phyloP scores from a whole-genome alignment of 2,329 filamentous ascomycete species.

The Coniella lustricola region DNA sequence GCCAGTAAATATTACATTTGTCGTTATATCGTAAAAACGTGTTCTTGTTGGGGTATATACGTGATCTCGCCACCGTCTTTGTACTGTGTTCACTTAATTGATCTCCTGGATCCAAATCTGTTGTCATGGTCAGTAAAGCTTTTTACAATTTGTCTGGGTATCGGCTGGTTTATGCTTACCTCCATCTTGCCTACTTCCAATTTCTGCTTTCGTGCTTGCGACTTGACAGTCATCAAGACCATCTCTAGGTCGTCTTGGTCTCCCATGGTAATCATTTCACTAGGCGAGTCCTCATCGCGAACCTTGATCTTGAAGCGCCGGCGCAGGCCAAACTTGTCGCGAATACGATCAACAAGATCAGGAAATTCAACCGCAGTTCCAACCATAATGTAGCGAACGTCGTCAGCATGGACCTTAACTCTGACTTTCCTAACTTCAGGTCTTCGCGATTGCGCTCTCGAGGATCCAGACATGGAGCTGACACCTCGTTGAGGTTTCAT shows the following conservation, averaged over 20 bases:
- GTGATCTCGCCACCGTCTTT: conserved; percentile 1
- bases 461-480: conserved; percentile 40
- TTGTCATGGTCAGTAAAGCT: conserved; percentile 17
- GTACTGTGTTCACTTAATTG: conserved; percentile 9
- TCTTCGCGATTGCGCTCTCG: conserved; percentile 49
- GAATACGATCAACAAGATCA: conserved; percentile 71
- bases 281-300: conserved; percentile 68
- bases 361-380: conserved; percentile 63
- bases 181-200: conserved; percentile 90
- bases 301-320: conserved; percentile 84
- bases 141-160: not conserved
- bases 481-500: conserved; percentile 44
- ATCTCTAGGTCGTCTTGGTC: conserved; percentile 96
- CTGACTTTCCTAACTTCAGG: conserved; percentile 71
- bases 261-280: conserved; percentile 94
- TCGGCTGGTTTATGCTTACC: conserved; percentile 50
- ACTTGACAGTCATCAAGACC: conserved; percentile 65
- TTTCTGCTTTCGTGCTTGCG: conserved; percentile 63
- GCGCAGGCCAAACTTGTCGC: conserved; percentile 77
- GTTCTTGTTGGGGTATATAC: conserved; percentile 14
- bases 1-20: conserved; percentile 7
- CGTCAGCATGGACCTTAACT: conserved; percentile 86
- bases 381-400: conserved; percentile 90
- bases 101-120: conserved; percentile 30
- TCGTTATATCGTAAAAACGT: conserved; percentile 15